Base-by-base conservation (phyloP, 2,329 filamentous ascomycete genomes). In the Neospermospora avenae region DNA sequence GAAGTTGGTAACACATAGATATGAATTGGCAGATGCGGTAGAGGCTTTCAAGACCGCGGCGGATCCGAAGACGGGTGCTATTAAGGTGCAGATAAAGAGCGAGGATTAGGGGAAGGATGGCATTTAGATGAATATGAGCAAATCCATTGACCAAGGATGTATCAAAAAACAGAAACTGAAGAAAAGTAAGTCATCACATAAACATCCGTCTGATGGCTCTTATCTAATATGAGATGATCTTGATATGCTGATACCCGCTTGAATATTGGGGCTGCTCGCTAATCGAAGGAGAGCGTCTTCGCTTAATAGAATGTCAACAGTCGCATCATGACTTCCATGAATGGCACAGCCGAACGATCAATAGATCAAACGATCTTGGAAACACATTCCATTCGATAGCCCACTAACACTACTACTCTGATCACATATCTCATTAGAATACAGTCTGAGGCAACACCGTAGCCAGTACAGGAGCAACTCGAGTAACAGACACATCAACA, bases 31-130 rank as follows among this genome's bases (percentile, higher is more conserved):
- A 77, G 88, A 98, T 73, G 92, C 93, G 0, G 76, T 95, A 28
- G 84, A 93, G 77, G 93, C 93, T 7, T 98, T 98, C 75, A 86
- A 92, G 78, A 95, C 90, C 42, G 91, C 93, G 20, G 85, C 89
- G 8, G 86, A 97, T 76, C 88, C 91, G 41, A 92, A 89, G 80
- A 96, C 90, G 55, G 93, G 93, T 6, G 91, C 93, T n/a, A 97
- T 98, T 77, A 98, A 98, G 82, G 93, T 97, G 62, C 89, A 92
- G 82, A 97, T 97, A 71, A 91, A 93, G 80, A 91, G 84, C 70
- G 71, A 73, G 35, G 65, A 70, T 49, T 70, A 58, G 25, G 39
- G 1, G 20, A 58, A 39, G 13, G n/a, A 25, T 53, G 34, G 16
- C 46, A 49, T 34, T 34, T 49, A 49, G 46, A 49, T 34, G 25